Percentiles rank a stretch among this genome's conserved stretches.
phyloP scores from a whole-genome alignment of 2,329 filamentous ascomycete genomes.

The Colletotrichum acutatum region DNA sequence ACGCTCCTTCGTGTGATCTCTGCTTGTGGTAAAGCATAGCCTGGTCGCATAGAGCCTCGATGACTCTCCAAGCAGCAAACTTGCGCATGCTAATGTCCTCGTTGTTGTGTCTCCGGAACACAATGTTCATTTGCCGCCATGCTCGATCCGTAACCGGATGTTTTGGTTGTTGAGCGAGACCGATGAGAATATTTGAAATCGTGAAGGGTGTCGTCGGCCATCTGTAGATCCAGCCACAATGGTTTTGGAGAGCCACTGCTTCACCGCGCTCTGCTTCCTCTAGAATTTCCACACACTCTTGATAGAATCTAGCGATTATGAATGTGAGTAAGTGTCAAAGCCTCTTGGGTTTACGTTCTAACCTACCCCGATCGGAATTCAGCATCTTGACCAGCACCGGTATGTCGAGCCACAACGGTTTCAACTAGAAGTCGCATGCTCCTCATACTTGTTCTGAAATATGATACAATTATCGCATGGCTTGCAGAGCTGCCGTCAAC shows the following conservation, averaged over 20 bases:
- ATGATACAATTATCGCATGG: neutral
- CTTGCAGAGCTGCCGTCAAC: neutral
- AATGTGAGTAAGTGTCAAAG: neutral
- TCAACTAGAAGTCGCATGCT: slow-evolving; percentile 18
- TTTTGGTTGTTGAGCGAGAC: slow-evolving; percentile 31
- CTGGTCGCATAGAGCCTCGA: slow-evolving; percentile 37
- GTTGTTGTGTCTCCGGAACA: slow-evolving; percentile 35
- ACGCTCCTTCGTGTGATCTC: slow-evolving; percentile 33
- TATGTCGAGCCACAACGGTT: neutral
- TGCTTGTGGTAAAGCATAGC: slow-evolving; percentile 36
- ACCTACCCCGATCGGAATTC: slow-evolving; percentile 18
- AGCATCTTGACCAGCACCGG: neutral
- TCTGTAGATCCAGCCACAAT: slow-evolving; percentile 37
- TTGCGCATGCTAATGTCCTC: slow-evolving; percentile 34
- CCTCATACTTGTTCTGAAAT: slow-evolving; percentile 12
- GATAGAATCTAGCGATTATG: neutral
- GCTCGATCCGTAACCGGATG: slow-evolving; percentile 33
- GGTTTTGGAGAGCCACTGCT: slow-evolving; percentile 24
- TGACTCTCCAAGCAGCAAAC: slow-evolving; percentile 34
- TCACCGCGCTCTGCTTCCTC: slow-evolving; percentile 36
- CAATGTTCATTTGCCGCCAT: slow-evolving; percentile 36
- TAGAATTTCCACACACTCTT: slow-evolving; percentile 33
- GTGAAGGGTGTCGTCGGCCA: slow-evolving; percentile 31
- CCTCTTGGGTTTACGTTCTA: neutral
- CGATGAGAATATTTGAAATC: slow-evolving; percentile 33